A percentile compares a stretch with the other conserved stretches of the same genome.
Conservation (phyloP, 805 yeast genomes). For the Candida odintsovae region DNA sequence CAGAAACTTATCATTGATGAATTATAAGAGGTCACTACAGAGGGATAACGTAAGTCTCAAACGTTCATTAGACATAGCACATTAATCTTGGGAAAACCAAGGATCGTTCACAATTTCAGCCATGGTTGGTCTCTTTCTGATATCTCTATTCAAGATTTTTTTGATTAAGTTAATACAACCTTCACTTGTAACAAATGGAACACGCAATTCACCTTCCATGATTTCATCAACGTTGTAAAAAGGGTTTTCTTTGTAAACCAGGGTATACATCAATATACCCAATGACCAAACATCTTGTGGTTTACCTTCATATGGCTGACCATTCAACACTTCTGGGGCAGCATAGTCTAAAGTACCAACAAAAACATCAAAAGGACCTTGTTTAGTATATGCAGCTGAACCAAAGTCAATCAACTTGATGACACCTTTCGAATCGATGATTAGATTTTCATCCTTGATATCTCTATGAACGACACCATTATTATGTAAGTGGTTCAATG, state of each 20-base stretch:
- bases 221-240: conserved; percentile 94
- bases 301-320: conserved; percentile 83
- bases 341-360: conserved; percentile 98
- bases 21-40: too few relatives aligned
- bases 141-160: conserved; percentile 62
- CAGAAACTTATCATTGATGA: too few relatives aligned
- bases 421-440: conserved; percentile 75
- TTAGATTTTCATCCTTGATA: conserved; percentile 90
- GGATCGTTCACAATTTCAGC: conserved; percentile 59
- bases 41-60: background rate
- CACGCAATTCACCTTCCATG: conserved; percentile 77
- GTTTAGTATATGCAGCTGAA: conserved; percentile 82
- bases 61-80: background rate
- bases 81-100: conserved; percentile 44
- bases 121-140: conserved; percentile 66
- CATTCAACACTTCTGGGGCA: conserved; percentile 91
- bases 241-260: conserved; percentile 91
- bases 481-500: conserved; percentile 74
- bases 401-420: conserved; percentile 93
- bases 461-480: conserved; percentile 92
- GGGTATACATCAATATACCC: conserved; percentile 84
- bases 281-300: conserved; percentile 98
- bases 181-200: conserved; percentile 59
- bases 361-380: conserved; percentile 95
- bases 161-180: conserved; percentile 56